phyloP scores from a whole-genome alignment of 108 stramenopile species.

The Seminavis robusta region DNA sequence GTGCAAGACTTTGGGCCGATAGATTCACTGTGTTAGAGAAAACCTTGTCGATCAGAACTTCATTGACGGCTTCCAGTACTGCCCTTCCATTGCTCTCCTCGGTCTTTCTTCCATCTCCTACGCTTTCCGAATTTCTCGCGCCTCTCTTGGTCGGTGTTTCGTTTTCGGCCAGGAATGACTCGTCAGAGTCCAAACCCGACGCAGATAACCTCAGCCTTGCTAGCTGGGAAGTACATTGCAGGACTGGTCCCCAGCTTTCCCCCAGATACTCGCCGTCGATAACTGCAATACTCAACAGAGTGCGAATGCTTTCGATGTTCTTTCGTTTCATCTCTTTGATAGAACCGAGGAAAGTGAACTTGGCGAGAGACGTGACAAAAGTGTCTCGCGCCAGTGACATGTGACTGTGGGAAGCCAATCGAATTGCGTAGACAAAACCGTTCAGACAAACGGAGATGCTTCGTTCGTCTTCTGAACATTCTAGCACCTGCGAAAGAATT shows the following conservation, averaged over 20 bases:
- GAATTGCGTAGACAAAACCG: conserved; percentile 83
- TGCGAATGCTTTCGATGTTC: conserved; percentile 91
- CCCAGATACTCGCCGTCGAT: conserved; percentile 92
- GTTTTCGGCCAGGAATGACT: conserved; percentile 62
- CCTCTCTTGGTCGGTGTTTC: conserved; percentile 5
- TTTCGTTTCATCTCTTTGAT: conserved; percentile 92
- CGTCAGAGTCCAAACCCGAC: conserved; percentile 86
- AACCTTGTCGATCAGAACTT: conserved; percentile 88
- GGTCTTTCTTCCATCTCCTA: conserved; percentile 52
- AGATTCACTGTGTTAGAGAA: conserved; percentile 85
- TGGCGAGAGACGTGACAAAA: conserved; percentile 92
- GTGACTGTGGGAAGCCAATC: conserved; percentile 69
- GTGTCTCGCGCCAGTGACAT: conserved; percentile 91
- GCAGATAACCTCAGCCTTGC: conserved; percentile 79
- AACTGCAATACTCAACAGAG: conserved; percentile 89
- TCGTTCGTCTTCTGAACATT: conserved; percentile 75
- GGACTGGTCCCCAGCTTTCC: conserved; percentile 94
- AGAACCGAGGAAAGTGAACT: conserved; percentile 91
- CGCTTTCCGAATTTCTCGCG: no score
- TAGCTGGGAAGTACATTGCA: conserved; percentile 94
- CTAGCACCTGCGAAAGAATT: conserved; percentile 88
- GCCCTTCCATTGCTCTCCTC: conserved; percentile 77
- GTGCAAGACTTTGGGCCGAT: conserved; percentile 72
- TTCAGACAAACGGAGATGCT: conserved; percentile 78
- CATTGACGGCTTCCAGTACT: conserved; percentile 78